phyloP scores from a whole-genome alignment of 2,329 filamentous ascomycete species.

The Epichloe hybrida region DNA sequence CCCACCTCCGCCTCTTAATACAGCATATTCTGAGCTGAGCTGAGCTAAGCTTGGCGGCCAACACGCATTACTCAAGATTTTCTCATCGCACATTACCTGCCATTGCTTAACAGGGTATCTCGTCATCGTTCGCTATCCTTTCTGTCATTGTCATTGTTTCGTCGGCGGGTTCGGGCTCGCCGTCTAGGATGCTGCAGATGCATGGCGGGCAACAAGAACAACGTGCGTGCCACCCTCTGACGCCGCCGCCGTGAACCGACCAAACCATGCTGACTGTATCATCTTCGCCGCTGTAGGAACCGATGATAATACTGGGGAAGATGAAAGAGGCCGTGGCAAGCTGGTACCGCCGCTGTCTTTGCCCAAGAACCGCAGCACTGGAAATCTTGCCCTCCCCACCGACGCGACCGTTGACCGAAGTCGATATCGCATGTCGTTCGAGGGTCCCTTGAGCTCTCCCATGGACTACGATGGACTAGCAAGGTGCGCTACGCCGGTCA shows the following conservation, averaged over 20 bases:
- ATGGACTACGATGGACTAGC: constrained; percentile 57
- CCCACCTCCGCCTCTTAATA: not conserved
- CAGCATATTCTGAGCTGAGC: not conserved
- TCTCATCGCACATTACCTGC: not conserved
- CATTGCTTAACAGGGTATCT: not conserved
- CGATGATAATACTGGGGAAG: constrained; percentile 20
- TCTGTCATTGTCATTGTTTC: not conserved
- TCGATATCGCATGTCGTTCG: constrained; percentile 62
- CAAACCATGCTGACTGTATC: constrained; percentile 8
- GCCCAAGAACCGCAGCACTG: constrained; percentile 53
- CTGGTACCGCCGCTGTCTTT: constrained; percentile 35
- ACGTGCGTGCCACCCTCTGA: constrained; percentile 17
- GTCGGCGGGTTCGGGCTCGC: constrained; percentile 10
- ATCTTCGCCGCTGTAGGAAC: constrained; percentile 15
- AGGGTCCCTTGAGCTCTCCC: constrained; percentile 45
- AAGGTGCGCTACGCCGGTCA: constrained; percentile 39
- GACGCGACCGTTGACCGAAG: constrained; percentile 40
- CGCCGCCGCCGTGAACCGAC: not conserved
- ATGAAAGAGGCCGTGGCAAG: constrained; percentile 30
- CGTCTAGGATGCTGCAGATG: constrained; percentile 27
- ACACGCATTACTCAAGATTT: not conserved
- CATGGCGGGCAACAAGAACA: constrained; percentile 28
- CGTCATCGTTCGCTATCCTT: constrained; percentile 11
- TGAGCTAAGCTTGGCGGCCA: constrained; percentile 1
- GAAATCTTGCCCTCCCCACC: constrained; percentile 38